Evolutionary conservation across 2,329 filamentous ascomycete species (phyloP).

Genomic region (Fusarium graminum): DNA sequence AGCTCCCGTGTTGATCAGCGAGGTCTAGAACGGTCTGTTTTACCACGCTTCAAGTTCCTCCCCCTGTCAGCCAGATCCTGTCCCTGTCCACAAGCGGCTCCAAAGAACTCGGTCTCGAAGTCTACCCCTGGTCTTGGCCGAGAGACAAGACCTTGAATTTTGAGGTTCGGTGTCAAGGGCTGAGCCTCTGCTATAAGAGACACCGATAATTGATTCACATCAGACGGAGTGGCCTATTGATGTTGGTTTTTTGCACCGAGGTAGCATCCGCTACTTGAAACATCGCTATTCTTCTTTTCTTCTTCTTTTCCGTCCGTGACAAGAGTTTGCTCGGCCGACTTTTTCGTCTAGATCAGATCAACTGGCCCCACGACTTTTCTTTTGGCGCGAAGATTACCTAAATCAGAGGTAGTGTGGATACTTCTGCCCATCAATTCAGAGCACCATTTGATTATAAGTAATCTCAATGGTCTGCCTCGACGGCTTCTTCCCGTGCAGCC

Average conservation of each 20-base stretch:
- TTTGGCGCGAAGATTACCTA: conserved; percentile 5
- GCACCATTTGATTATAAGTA: no score
- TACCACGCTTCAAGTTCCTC: conserved; percentile 24
- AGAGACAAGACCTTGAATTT: conserved; percentile 24
- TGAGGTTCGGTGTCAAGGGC: conserved; percentile 24
- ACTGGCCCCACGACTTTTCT: conserved; percentile 18
- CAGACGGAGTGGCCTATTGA: background rate
- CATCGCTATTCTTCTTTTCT: conserved; percentile 5
- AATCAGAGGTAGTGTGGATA: conserved; percentile 34
- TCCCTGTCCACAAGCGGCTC: conserved; percentile 19
- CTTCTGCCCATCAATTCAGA: conserved; percentile 2
- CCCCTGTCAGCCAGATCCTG: conserved; percentile 29
- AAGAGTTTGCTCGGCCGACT: conserved; percentile 21
- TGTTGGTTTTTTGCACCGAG: background rate
- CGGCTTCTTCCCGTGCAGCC: conserved; percentile 34
- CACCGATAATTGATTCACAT: background rate
- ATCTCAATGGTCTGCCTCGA: background rate
- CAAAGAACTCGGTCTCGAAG: conserved; percentile 39
- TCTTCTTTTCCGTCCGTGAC: conserved; percentile 5
- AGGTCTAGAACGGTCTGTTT: conserved; percentile 48
- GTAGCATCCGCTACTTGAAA: background rate
- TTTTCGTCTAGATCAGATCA: conserved; percentile 7
- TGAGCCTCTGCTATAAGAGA: conserved; percentile 1
- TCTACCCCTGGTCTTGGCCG: conserved; percentile 34
- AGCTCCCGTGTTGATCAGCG: conserved; percentile 46